Base-by-base conservation (phyloP, 2,329 filamentous ascomycete species). In the Lachnellula occidentalis region DNA sequence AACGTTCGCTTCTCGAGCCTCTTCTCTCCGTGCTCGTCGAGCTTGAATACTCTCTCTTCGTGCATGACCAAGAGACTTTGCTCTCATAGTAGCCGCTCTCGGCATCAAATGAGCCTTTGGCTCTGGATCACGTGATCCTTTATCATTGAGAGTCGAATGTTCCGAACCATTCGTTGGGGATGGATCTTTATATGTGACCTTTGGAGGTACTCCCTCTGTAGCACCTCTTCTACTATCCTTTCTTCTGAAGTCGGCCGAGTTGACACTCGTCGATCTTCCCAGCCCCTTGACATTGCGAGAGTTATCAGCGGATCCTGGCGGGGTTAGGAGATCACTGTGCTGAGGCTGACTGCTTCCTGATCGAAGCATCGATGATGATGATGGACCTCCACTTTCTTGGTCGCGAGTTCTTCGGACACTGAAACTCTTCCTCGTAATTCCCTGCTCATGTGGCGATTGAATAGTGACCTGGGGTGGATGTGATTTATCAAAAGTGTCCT, bases 21-120 rank as follows among this genome's bases (percentile, higher is more conserved):
- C 86, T 62, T 92, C 89, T 64, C 89, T 80, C 50, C 83, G 81
- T 53, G 85, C 80, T 51, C 92, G 83, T 54, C 92, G 82, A 45
- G 88, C 89, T 72, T 96, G 92, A 52, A 96, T 95, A 69, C 91
- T 96, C 70, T 96, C 92, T 56, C 90, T 82, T 39, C 92, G 83
- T 45, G 90, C 89, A 69, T 97, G 92, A 2, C 92, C 90, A 21
- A 96, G 79, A 4, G 91, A 95, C 71, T 94, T 94, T 8, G 92
- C 86, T 58, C 92, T 83, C 66, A 83, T 79, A 5, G 87, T 84
- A 19, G 86, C 79, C 2, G 81, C 80, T 50, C 82, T 80, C 36
- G 79, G 76, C 55, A 79, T 78, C 0, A 76, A 65, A 12, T 74
- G 76, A 53, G 69, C 76, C 67, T 76, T 85, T 62, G 71, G 76